These are phyloP conservation scores for Blastobotrys proliferans DNA, from an alignment of 1,139 yeast species.

Conservation along the genomic window DNA sequence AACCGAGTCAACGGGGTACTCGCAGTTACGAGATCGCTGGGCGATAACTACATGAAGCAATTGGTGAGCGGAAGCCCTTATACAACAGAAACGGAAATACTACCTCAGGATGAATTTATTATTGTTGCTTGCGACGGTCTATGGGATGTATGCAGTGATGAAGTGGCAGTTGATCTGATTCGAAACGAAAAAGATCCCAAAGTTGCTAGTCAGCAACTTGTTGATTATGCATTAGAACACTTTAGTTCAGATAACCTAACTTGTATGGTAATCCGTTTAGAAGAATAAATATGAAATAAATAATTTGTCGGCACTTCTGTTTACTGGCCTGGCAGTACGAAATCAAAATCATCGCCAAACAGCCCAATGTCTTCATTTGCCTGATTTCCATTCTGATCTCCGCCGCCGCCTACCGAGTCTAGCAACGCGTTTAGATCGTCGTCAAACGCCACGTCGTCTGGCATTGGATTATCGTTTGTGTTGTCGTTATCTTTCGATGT, in stretches of 20 bases:
- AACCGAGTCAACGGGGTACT: constrained; percentile 93
- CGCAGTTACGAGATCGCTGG: constrained; percentile 91
- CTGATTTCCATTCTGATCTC: constrained; percentile 1
- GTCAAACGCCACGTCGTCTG: constrained; percentile 13
- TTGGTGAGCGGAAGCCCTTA: constrained; percentile 88
- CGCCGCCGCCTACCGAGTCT: constrained; percentile 16
- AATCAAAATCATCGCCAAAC: constrained; percentile 30
- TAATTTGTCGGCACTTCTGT: not conserved
- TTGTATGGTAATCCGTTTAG: constrained; percentile 69
- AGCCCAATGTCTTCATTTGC: constrained; percentile 21
- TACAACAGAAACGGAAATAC: constrained; percentile 80
- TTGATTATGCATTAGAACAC: constrained; percentile 71
- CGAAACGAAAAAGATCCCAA: constrained; percentile 54
- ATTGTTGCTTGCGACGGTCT: constrained; percentile 92
- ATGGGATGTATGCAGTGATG: constrained; percentile 89
- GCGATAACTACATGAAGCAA: constrained; percentile 91
- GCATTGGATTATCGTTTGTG: not conserved
- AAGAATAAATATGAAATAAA: not conserved
- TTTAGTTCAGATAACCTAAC: constrained; percentile 91
- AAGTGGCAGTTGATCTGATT: constrained; percentile 71
- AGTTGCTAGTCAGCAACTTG: constrained; percentile 63
- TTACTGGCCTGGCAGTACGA: constrained; percentile 16
- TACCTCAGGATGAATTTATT: constrained; percentile 63
- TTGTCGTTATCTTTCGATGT: not conserved
- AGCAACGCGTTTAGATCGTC: constrained; percentile 20